These are phyloP conservation scores for Penicillium antarcticum DNA, from an alignment of 495 filamentous ascomycete species.

Conservation along the genomic window DNA sequence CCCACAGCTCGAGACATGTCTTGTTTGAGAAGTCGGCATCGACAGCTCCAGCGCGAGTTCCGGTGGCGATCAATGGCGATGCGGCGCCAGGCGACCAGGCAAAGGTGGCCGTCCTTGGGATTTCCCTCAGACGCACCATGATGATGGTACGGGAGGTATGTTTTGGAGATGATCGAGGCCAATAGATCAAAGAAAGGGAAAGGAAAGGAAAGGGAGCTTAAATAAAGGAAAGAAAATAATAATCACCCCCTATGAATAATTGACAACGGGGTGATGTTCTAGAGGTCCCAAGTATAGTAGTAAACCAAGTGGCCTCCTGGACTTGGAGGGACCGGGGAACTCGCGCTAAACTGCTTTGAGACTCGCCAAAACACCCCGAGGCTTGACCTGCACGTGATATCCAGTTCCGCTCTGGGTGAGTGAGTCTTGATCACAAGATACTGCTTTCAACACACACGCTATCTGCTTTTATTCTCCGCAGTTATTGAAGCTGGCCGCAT, in stretches of 20 bases:
- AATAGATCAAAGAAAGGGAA: slow-evolving; percentile 15
- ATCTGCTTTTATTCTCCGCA: neutral
- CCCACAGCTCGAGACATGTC: slow-evolving; percentile 95
- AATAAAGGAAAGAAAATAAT: slow-evolving; percentile 5
- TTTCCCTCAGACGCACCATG: slow-evolving; percentile 95
- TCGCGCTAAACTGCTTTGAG: slow-evolving; percentile 29
- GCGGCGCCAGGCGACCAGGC: slow-evolving; percentile 84
- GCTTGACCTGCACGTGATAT: slow-evolving; percentile 39
- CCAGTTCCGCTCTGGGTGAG: slow-evolving; percentile 14
- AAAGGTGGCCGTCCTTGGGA: slow-evolving; percentile 93
- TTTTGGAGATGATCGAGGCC: slow-evolving; percentile 20
- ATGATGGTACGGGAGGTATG: slow-evolving; percentile 32
- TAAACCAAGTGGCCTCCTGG: slow-evolving; percentile 49
- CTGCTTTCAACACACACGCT: neutral
- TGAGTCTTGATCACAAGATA: neutral
- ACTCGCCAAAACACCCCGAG: slow-evolving; percentile 40
- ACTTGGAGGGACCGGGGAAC: slow-evolving; percentile 35
- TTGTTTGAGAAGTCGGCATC: slow-evolving; percentile 97
- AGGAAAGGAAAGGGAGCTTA: slow-evolving; percentile 14
- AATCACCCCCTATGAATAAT: slow-evolving; percentile 27
- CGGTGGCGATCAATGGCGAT: slow-evolving; percentile 84
- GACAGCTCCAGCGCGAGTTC: slow-evolving; percentile 90
- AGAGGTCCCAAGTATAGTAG: slow-evolving; percentile 18
- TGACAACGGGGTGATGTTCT: slow-evolving; percentile 23
- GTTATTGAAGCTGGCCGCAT: neutral